Evolutionary conservation across 768 basidiomycete species (phyloP), one percentile per base, ranked within the genome.

Genomic region (Chalciporus piperatus): DNA sequence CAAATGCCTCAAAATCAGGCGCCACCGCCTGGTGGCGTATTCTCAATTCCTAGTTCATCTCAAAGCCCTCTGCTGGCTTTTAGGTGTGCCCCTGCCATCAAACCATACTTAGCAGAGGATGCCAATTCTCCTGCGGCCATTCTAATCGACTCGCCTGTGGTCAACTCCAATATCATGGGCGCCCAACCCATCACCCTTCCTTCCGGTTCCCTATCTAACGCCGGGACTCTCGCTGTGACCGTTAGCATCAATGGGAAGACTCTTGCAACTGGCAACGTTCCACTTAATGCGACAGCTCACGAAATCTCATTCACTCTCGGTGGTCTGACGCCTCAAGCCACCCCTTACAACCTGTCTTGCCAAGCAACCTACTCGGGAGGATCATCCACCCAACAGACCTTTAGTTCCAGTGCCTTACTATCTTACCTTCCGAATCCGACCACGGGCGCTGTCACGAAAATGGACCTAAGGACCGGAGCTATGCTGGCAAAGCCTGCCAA

Each of bases 31-130:
- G 81, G 79, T 3, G 79, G 80, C 40, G 61, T 70, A 47, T 81
- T 80, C 53, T 66, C 73, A 6, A 50, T 68, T 14, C 76, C 78
- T 12, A 64, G 59, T 5, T 52, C 60, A 3, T 74, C 73, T 16
- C 52, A 69, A 17, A 65, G 42, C 4, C 76, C 81, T 27, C 71
- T 83, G 12, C 67, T 85, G 25, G 78, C 82, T 16, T 66, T 85
- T 25, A 77, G 82, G 47, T 85, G 83, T 55, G 73, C 74, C 0
- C 82, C 81, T 28, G 79, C 81, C 1, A 74, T 83, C 44, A 72
- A 75, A 25, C 83, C 83, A 2, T 85, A 82, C 60, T 70, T 85
- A 19, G 72, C 78, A 6, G 79, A 78, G 54, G 82, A 83, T 52
- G 71, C 70, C 6, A 57, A 62, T 22, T 66, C 68, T 33, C 67